Evolutionary conservation across 768 basidiomycete genomes (phyloP).

Genomic region (Sporobolomyces roseus): DNA sequence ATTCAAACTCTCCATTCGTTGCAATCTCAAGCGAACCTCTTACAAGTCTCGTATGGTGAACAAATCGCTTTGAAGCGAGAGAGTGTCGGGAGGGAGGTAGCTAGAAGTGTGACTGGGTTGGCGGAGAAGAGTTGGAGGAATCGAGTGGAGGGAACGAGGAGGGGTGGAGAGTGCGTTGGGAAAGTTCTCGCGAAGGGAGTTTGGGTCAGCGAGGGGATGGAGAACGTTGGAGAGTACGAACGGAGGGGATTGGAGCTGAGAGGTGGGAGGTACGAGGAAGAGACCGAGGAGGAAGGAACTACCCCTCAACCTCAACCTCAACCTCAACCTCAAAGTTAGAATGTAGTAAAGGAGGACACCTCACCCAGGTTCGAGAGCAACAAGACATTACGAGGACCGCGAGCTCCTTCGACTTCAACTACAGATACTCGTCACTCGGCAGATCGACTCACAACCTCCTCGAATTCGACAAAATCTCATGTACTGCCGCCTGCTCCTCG

Average conservation of each 20-base stretch:
- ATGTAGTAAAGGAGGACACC: neutral
- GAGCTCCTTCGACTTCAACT: conserved; percentile 15
- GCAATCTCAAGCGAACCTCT: conserved; percentile 17
- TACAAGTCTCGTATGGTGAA: conserved; percentile 16
- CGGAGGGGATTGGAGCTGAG: neutral
- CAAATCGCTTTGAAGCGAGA: conserved; percentile 30
- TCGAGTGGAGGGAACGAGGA: conserved; percentile 20
- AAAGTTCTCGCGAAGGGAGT: conserved; percentile 3
- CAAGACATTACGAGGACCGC: neutral
- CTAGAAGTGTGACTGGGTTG: conserved; percentile 8
- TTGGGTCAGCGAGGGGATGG: conserved; percentile 21
- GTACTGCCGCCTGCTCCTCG: no score
- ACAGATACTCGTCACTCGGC: neutral
- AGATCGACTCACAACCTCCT: neutral
- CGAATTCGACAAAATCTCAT: neutral
- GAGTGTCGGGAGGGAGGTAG: conserved; percentile 10
- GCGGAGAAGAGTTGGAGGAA: conserved; percentile 30
- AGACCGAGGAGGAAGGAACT: neutral
- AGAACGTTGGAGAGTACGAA: neutral
- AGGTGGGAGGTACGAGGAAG: neutral
- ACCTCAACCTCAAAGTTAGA: neutral
- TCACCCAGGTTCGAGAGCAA: neutral
- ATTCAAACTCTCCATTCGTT: conserved; percentile 21
- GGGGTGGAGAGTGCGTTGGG: conserved; percentile 20
- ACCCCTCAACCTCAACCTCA: neutral